Evolutionary conservation across 164 flowering plant species (phyloP), one percentile per base, ranked within the genome.

Genomic region (Vitis cinerea): DNA sequence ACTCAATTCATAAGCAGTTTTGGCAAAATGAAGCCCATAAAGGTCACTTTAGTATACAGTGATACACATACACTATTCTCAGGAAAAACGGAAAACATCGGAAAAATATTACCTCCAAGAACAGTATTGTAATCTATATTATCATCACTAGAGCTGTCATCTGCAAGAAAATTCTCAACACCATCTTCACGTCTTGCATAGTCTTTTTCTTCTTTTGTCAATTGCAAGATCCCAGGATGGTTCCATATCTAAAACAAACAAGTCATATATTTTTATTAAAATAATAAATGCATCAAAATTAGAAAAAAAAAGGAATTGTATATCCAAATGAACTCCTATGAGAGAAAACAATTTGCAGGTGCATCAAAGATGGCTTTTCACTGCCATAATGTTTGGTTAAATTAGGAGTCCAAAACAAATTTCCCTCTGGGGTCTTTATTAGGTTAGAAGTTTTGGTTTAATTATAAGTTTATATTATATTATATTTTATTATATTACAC

Each of bases 161-260:
- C 97, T 9, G 78, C 88, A 72, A 86, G 83, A 78, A 87, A 83
- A 75, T 77, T 87, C 62, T 94, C 98, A 65, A 83, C 80, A 73
- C 84, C 82, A 70, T 84, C 92, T 75, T 87, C 99, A 68, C 79
- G 87, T 63, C 81, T 84, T 1, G 58, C 73, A 71, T 65, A 71
- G 61, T 81, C 84, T 78, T 71, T 86, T 71, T 83, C 87, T 66
- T 87, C 94, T 83, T 89, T 89, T 76, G 74, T 84, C 79, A 90
- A 64, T 82, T 89, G 97, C 85, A 93, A 76, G 67, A 96, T 85
- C 64, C 99, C 92, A 74, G 99, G 99, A 83, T 96, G 99, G 80
- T 93, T 96, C 94, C 97, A 96, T 79, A 96, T 88, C 99, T 96
- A 82, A 58, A 15, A 81, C 9, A 52, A 55, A 78, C 2, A 72